phyloP scores from a whole-genome alignment of 768 basidiomycete genomes.

The Lactarius hatsudake region DNA sequence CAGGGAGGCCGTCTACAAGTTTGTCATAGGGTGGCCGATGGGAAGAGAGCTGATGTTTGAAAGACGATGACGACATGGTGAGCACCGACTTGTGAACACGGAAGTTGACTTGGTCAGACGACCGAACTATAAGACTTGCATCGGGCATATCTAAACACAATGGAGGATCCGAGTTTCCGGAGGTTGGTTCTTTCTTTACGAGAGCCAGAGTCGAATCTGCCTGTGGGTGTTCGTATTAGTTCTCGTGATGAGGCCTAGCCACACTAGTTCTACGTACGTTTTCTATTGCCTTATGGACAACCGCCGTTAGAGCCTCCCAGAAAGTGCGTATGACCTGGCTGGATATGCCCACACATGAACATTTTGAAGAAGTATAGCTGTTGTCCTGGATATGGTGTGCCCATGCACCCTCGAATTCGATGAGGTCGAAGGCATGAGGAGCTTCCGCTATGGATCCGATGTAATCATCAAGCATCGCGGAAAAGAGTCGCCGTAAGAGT shows the following conservation, averaged over 20 bases:
- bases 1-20: too few relatives aligned
- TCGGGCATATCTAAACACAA: too few relatives aligned
- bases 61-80: too few relatives aligned
- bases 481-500: not conserved
- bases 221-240: too few relatives aligned
- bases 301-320: not conserved
- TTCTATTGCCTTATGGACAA: not conserved
- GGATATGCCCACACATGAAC: not conserved
- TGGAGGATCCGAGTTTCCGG: too few relatives aligned
- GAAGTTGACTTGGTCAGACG: too few relatives aligned
- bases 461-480: not conserved
- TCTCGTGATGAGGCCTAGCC: not conserved
- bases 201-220: too few relatives aligned
- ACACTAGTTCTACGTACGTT: not conserved
- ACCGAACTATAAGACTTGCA: too few relatives aligned
- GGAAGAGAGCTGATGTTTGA: too few relatives aligned
- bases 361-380: not conserved
- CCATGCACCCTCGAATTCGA: conserved; percentile 1
- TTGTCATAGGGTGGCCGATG: too few relatives aligned
- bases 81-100: too few relatives aligned
- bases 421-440: not conserved
- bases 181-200: too few relatives aligned
- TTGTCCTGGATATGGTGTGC: not conserved
- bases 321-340: not conserved
- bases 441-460: not conserved